Percentiles rank a stretch among this genome's conserved stretches.
Evolutionary conservation across 805 yeast genomes (phyloP).

Genomic region (Kodamaea lidongshanica): DNA sequence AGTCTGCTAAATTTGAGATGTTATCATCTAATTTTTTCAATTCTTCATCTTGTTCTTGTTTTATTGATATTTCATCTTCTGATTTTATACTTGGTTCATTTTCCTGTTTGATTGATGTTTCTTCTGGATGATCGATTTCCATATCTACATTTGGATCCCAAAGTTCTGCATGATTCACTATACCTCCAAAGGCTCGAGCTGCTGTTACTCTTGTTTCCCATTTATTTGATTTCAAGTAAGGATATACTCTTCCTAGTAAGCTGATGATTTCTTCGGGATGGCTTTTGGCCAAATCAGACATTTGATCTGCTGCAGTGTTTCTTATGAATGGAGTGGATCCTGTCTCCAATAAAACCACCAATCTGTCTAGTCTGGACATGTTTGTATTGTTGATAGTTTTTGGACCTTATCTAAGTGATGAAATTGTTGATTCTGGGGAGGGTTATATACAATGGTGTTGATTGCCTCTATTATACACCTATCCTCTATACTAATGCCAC

Average conservation of each 20-base stretch:
- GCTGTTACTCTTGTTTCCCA: constrained; percentile 98
- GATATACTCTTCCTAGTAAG: constrained; percentile 81
- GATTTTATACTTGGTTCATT: constrained; percentile 10
- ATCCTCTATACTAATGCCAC: too few species aligned
- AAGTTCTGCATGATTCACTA: constrained; percentile 63
- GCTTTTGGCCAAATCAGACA: constrained; percentile 86
- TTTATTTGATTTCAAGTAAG: constrained; percentile 70
- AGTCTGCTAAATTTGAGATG: constrained; percentile 36
- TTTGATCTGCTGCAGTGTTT: constrained; percentile 94
- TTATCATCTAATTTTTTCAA: constrained; percentile 36
- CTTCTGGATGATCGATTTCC: not conserved
- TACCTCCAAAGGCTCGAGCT: constrained; percentile 91
- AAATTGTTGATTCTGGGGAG: too few species aligned
- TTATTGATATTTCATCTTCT: constrained; percentile 22
- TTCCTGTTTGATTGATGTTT: constrained; percentile 1
- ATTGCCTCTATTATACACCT: too few species aligned
- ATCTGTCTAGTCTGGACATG: constrained; percentile 50
- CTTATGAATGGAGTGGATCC: constrained; percentile 92
- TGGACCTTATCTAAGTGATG: too few species aligned
- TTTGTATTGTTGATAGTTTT: constrained; percentile 7
- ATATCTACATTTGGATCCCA: constrained; percentile 74
- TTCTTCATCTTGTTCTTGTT: constrained; percentile 39
- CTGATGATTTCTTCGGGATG: constrained; percentile 91
- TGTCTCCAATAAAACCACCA: constrained; percentile 68
- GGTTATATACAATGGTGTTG: too few species aligned